Conservation (phyloP, 2,329 filamentous ascomycete genomes). For the Pseudogymnoascus sp. region DNA sequence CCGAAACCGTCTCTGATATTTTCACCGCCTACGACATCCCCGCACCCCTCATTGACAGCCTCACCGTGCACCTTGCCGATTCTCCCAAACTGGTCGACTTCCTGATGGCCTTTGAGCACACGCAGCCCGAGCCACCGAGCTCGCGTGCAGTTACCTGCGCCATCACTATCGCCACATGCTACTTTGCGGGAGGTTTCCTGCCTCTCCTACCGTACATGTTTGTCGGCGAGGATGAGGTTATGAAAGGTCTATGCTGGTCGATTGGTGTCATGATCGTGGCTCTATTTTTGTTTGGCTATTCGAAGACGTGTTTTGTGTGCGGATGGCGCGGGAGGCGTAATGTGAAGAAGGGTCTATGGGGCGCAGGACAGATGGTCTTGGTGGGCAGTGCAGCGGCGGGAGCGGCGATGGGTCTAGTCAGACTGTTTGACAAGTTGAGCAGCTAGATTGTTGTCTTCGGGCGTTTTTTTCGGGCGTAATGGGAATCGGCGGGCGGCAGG, state of each 20-base stretch:
- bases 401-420: slow-evolving; percentile 34
- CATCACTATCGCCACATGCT: slow-evolving; percentile 47
- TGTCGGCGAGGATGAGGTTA: slow-evolving; percentile 33
- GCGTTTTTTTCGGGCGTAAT: neutral
- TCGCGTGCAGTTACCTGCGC: slow-evolving; percentile 36
- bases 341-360: slow-evolving; percentile 24
- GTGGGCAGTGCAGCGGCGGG: slow-evolving; percentile 33
- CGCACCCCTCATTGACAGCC: slow-evolving; percentile 23
- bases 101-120: slow-evolving; percentile 33
- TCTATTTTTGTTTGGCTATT: slow-evolving; percentile 57
- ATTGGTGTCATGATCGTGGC: slow-evolving; percentile 53
- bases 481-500: neutral
- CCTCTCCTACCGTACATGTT: slow-evolving; percentile 50
- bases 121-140: slow-evolving; percentile 24
- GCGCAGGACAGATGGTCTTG: slow-evolving; percentile 35
- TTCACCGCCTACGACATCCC: slow-evolving; percentile 30
- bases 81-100: slow-evolving; percentile 32
- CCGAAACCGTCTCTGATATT: slow-evolving; percentile 28
- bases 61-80: slow-evolving; percentile 29
- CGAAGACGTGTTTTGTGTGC: slow-evolving; percentile 49
- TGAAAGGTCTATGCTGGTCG: slow-evolving; percentile 48
- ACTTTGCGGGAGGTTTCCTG: slow-evolving; percentile 50
- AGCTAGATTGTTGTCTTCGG: neutral
- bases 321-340: slow-evolving; percentile 27
- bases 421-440: slow-evolving; percentile 21